These are phyloP conservation scores for Hypoxylon sp. DNA, from an alignment of 2,329 filamentous ascomycete genomes.

Conservation along the genomic window DNA sequence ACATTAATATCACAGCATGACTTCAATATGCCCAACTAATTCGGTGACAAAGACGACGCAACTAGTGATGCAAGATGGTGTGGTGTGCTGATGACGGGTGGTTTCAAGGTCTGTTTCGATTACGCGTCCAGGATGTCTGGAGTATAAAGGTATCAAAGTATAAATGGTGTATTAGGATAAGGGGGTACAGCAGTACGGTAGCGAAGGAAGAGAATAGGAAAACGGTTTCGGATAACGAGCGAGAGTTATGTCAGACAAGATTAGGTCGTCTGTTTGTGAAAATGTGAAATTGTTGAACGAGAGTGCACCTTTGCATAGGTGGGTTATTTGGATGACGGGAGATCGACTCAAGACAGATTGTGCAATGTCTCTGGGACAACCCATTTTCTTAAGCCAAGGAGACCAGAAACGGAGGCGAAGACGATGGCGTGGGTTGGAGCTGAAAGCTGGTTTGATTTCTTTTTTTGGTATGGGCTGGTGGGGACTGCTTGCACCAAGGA, in stretches of 20 bases:
- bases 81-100: conserved; percentile 29
- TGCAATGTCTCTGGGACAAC: conserved; percentile 30
- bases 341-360: conserved; percentile 37
- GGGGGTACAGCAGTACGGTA: conserved; percentile 17
- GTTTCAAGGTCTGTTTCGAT: conserved; percentile 44
- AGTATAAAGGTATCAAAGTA: conserved; percentile 15
- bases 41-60: conserved; percentile 12
- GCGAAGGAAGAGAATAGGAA: conserved; percentile 36
- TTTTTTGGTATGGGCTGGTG: conserved; percentile 35
- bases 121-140: conserved; percentile 40
- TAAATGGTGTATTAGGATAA: conserved; percentile 28
- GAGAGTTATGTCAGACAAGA: conserved; percentile 20
- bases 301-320: conserved; percentile 20
- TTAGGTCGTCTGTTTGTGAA: conserved; percentile 9
- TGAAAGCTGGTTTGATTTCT: conserved; percentile 33
- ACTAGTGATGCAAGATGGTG: conserved; percentile 21
- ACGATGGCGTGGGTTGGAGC: conserved; percentile 21
- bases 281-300: conserved; percentile 30
- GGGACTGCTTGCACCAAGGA: neutral
- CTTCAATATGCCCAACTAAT: conserved; percentile 13
- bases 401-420: conserved; percentile 34
- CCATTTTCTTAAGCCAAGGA: conserved; percentile 23
- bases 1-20: conserved; percentile 36
- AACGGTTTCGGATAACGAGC: conserved; percentile 30
- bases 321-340: conserved; percentile 30